A percentile compares a stretch with the other conserved stretches of the same genome.
phyloP scores from a whole-genome alignment of 2,329 filamentous ascomycete genomes.

The Dactylellina sp. region DNA sequence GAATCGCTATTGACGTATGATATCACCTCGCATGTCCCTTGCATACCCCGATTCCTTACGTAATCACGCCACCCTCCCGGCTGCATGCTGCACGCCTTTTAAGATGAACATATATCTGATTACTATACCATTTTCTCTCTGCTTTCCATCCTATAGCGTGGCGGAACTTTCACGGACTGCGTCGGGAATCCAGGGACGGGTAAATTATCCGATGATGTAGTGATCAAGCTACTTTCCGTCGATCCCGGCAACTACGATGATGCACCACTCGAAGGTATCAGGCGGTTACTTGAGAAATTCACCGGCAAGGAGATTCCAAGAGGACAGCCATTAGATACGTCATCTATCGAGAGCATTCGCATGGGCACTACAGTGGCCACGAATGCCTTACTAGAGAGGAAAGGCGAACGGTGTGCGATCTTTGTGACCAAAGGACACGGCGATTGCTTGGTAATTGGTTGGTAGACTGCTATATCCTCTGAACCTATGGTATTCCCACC shows the following conservation, averaged over 20 bases:
- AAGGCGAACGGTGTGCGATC: conserved; percentile 88
- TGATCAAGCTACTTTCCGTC: conserved; percentile 89
- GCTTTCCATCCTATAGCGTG: conserved; percentile 68
- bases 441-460: conserved; percentile 85
- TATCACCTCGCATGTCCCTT: conserved; percentile 31
- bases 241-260: conserved; percentile 91
- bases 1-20: conserved; percentile 61
- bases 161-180: conserved; percentile 93
- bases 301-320: conserved; percentile 80
- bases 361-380: conserved; percentile 98
- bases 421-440: conserved; percentile 88
- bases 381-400: conserved; percentile 88
- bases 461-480: conserved; percentile 21
- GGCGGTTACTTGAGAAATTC: conserved; percentile 84
- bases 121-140: conserved; percentile 10
- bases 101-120: conserved; percentile 26
- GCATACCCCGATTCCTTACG: conserved; percentile 9
- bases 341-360: conserved; percentile 84
- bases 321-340: conserved; percentile 82
- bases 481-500: background rate
- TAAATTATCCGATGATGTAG: conserved; percentile 77
- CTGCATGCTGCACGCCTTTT: conserved; percentile 3
- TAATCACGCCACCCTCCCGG: conserved; percentile 12
- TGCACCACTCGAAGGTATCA: conserved; percentile 89
- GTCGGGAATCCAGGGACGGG: conserved; percentile 81